phyloP scores from a whole-genome alignment of 2,329 filamentous ascomycete species.

The Trichoderma sp. region DNA sequence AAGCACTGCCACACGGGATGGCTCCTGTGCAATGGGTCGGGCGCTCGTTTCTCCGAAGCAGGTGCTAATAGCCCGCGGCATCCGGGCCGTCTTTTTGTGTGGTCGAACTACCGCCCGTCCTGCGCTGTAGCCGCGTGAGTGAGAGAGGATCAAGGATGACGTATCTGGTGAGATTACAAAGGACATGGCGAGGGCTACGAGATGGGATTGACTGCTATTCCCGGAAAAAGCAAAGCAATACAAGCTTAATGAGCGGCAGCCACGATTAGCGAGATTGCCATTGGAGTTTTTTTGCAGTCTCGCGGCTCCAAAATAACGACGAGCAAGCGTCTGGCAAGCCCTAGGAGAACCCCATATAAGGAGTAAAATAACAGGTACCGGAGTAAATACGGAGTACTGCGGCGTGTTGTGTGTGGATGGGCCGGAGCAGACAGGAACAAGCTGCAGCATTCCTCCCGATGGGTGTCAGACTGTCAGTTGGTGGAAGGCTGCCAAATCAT shows the following conservation, averaged over 20 bases:
- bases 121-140: neutral
- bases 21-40: neutral
- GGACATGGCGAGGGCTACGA: neutral
- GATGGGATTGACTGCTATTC: neutral
- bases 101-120: neutral
- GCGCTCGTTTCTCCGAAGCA: slow-evolving; percentile 15
- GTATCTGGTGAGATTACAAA: neutral
- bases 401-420: neutral
- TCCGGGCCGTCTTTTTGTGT: neutral
- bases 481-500: neutral
- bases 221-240: neutral
- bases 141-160: neutral
- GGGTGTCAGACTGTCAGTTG: neutral
- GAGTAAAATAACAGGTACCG: neutral
- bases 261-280: slow-evolving; percentile 15
- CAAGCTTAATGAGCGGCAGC: slow-evolving; percentile 1
- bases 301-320: neutral
- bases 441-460: neutral
- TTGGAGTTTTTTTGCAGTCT: neutral
- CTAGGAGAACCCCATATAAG: neutral
- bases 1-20: slow-evolving; percentile 7
- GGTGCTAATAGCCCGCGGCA: neutral
- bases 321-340: neutral
- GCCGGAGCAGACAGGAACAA: neutral
- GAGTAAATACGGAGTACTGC: neutral